Base-by-base conservation (phyloP, 2,329 filamentous ascomycete genomes). In the Aspergillus niger region DNA sequence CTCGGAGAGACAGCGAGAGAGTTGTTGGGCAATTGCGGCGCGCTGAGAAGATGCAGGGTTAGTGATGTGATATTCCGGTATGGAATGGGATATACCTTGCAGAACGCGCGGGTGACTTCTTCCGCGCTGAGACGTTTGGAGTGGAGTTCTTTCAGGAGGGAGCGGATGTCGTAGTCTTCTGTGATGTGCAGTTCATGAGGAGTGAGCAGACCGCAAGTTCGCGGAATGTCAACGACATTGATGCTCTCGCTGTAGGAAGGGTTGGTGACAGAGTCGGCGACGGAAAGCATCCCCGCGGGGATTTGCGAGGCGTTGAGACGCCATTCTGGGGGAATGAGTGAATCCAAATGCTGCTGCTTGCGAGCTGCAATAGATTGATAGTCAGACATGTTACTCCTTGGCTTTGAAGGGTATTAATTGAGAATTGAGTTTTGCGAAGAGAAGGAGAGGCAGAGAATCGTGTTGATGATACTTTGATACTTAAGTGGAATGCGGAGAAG, bases 171-270 rank as follows among this genome's bases (percentile, higher is more conserved):
- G 63, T 81, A 82, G 0, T 77, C 67, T 63, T 86, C 84, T 0
- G 85, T 88, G 52, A 88, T 85, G 0, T 75, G 70, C 20, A 87
- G 69, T 62, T 88, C 85, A 5, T 77, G 69, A 0, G 71, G n/a
- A 1, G 70, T 80, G 24, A 88, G 73, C 5, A 88, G 69, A 0
- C 83, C 83, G 65, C 83, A 83, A 53, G 75, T 75, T n/a, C 79
- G 75, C 2, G 85, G 84, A 8, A 86, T 72, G 28, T 80, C 73
- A 55, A 83, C 76, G 22, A 84, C 77, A 55, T 78, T 72, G 30
- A 74, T 66, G 32, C 68, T 60, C 38, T 70, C 68, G 49, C 77
- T 77, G n/a, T 61, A 57, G 38, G 70, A 66, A 0, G 70, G 66
- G 15, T 74, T 69, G 41, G 70, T 70, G 51, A 76, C 69, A 6